Evolutionary conservation across 768 basidiomycete species (phyloP), one percentile per base, ranked within the genome.

Genomic region (Lentinula sp.): DNA sequence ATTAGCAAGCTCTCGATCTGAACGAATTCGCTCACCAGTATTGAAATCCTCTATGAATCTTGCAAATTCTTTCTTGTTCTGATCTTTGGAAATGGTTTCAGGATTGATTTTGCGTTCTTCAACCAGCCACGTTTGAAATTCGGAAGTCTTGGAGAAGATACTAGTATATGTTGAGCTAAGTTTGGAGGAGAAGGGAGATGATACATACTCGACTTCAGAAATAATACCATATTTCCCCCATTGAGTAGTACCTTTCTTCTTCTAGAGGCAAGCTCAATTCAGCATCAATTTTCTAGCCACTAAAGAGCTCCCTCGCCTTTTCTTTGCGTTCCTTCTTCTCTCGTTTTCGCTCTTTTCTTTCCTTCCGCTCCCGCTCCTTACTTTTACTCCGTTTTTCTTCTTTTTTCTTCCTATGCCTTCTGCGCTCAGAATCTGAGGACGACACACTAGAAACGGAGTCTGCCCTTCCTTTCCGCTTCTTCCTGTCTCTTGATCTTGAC

Each of bases 201-300:
- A 31, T 18, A 79, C 91, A 69, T 66, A 96, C 94, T 96, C 93
- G 3, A 82, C 69, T 68, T 95, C 95, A 34, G 81, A 81, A 60
- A 97, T 93, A 59, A 91, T 81, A 2, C 95, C 95, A 72, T 90
- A 88, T 72, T 91, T 93, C 15, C 95, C 95, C 93, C 93, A 97
- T 65, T 93, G 74, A 35, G 76, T 80, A 18, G 75, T 76, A 9
- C 78, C 79, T 65, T 84, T 83, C 71, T 86, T 86, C 75, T 87
- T 77, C 76, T 83, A 64, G 11, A 53, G 28, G 10, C 34, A 63
- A 59, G 62, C 60, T 50, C 35, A 55, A 32, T 46, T 37, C 3
- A 45, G 37, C 8, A 40, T 57, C 23, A 16, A 57, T 54, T 28
- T 10, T 48, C 21, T 35, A 16, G 37, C 50, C 18, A 61, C 28